A percentile compares a stretch with the other conserved stretches of the same genome.
Conservation (phyloP, 2,329 filamentous ascomycete genomes). For the Fusarium sp. region DNA sequence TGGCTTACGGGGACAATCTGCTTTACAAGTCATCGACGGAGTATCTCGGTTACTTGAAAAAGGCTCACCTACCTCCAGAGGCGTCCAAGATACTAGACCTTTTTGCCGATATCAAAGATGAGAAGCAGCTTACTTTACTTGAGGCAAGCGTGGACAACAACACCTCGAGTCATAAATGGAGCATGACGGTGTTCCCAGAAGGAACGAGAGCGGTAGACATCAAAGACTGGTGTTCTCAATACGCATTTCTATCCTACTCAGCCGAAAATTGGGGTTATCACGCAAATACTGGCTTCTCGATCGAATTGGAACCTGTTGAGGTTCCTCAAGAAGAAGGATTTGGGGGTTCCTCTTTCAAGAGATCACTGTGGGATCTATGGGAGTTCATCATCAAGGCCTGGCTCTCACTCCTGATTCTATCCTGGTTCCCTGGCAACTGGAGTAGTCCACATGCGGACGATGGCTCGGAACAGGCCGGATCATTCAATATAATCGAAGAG, state of each 20-base stretch:
- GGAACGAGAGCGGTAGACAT: neutral
- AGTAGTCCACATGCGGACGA: too few species aligned
- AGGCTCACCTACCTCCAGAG: neutral
- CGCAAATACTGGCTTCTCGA: neutral
- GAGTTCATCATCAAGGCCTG: too few species aligned
- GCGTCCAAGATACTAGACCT: too few species aligned
- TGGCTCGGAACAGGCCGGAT: too few species aligned
- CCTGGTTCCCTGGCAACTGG: too few species aligned
- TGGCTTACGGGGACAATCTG: neutral
- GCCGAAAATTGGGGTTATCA: neutral
- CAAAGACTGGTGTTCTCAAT: neutral
- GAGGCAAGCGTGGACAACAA: neutral
- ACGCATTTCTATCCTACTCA: neutral
- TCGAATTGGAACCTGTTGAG: neutral
- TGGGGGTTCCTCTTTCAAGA: too few species aligned
- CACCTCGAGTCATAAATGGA: neutral
- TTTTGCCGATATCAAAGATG: neutral
- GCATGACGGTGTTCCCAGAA: neutral
- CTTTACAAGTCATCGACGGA: neutral
- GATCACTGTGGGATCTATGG: too few species aligned
- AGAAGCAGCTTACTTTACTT: neutral
- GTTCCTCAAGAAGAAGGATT: too few species aligned
- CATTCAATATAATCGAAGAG: too few species aligned
- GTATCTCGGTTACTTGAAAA: neutral
- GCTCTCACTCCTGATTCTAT: too few species aligned